Percentiles rank a stretch among this genome's conserved stretches.
Evolutionary conservation across 176 grass and related monocot genomes (phyloP).

Genomic region (Musa troglodytarum): DNA sequence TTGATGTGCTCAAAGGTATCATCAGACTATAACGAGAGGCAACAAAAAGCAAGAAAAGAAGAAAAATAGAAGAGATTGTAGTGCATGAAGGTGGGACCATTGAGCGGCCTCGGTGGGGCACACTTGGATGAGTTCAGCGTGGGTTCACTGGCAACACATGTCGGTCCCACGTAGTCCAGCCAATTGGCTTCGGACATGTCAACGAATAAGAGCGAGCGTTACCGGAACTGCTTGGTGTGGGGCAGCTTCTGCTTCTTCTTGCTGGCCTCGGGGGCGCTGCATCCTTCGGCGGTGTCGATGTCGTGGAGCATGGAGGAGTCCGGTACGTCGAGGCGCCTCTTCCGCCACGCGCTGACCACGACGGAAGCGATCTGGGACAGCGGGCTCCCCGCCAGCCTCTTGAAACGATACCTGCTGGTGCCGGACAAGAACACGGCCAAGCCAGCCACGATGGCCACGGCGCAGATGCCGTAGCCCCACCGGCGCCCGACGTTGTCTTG

Average conservation of each 20-base stretch:
- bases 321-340: slow-evolving; percentile 27
- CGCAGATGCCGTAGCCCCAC: slow-evolving; percentile 19
- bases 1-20: too few species aligned
- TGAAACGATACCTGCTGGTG: slow-evolving; percentile 38
- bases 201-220: not conserved
- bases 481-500: slow-evolving; percentile 18
- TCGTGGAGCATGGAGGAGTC: slow-evolving; percentile 32
- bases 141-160: too few species aligned
- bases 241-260: slow-evolving; percentile 30
- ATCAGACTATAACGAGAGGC: too few species aligned
- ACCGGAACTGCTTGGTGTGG: slow-evolving; percentile 39
- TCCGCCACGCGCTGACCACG: slow-evolving; percentile 27
- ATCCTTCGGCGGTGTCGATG: not conserved
- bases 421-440: slow-evolving; percentile 36
- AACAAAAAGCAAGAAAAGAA: too few species aligned
- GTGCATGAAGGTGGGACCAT: too few species aligned
- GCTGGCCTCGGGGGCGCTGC: not conserved
- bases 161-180: too few species aligned
- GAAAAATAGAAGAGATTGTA: too few species aligned
- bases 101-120: too few species aligned
- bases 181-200: too few species aligned
- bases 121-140: too few species aligned
- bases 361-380: slow-evolving; percentile 41
- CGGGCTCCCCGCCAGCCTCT: slow-evolving; percentile 44
- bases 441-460: slow-evolving; percentile 6